Evolutionary conservation across 768 basidiomycete genomes (phyloP), one percentile per base, ranked within the genome.

Genomic region (Suillus ampliporus): DNA sequence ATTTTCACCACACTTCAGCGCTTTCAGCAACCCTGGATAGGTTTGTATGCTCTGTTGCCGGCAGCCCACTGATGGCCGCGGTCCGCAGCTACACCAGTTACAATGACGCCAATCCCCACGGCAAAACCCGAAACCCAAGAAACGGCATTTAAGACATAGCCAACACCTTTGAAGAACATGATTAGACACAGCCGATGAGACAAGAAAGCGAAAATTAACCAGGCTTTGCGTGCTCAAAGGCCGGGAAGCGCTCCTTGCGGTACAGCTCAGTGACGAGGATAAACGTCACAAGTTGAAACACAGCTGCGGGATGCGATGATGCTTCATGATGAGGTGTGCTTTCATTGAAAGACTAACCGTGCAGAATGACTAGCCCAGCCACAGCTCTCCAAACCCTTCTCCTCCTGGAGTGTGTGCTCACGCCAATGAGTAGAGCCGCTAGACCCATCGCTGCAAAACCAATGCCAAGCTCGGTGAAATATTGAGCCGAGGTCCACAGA

Each of bases 321-420:
- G 35, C 34, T 43, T 52, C 23, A 17, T 57, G 53, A 41, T 23
- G 21, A 14, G 51, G 15, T 13, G 23, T 28, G 8, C 17, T 28
- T 52, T 50, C 7, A n/a, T 47, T n/a, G n/a, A 13, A 8, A 48
- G 34, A 60, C 64, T 8, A 44, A 89, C 90, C 84, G 69, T 90
- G 87, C 21, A 91, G 68, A 17, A 85, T 73, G 14, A 90, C 78
- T 11, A 93, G 73, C 17, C 84, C 85, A 9, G 89, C 89, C 1
- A 89, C 88, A 1, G 85, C 88, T 70, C 83, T 86, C 91, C 91
- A 93, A 37, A 92, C 87, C 65, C 91, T 84, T 62, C 90, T 80
- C 66, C 91, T 80, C 57, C 91, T 80, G 17, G 90, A 90, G 68
- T 86, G 86, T 0, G 91, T 91, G 69, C 83, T 90, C 21, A 91